Evolutionary conservation across 2,329 filamentous ascomycete genomes (phyloP).

Genomic region (Diaporthe velutina): DNA sequence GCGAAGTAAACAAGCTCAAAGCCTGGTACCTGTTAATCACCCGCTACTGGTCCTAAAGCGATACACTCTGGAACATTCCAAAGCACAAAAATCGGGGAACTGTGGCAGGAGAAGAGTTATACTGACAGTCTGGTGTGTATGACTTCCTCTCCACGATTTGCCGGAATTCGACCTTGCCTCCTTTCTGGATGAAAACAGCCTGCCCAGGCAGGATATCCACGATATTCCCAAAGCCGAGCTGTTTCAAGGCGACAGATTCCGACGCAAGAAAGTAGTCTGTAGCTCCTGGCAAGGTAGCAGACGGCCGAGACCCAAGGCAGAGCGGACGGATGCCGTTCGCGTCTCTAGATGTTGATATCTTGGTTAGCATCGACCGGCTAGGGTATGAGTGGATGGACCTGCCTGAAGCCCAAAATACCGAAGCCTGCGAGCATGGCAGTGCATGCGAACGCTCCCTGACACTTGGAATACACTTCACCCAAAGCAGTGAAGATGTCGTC

Average conservation of each 20-base stretch:
- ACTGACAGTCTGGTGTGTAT: slow-evolving; percentile 78
- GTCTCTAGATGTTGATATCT: slow-evolving; percentile 61
- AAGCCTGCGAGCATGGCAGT: slow-evolving; percentile 89
- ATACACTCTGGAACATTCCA: no score
- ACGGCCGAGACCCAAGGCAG: slow-evolving; percentile 80
- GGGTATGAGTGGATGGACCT: not conserved
- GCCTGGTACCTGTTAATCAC: slow-evolving; percentile 53
- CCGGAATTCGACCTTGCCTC: slow-evolving; percentile 77
- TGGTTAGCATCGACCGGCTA: not conserved
- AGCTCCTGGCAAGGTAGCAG: slow-evolving; percentile 70
- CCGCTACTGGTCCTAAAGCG: no score
- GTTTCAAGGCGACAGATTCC: slow-evolving; percentile 85
- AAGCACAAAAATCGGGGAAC: no score
- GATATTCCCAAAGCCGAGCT: slow-evolving; percentile 84
- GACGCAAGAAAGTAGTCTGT: slow-evolving; percentile 93
- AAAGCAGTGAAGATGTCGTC: slow-evolving; percentile 84
- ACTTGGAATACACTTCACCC: slow-evolving; percentile 79
- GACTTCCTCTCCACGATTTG: slow-evolving; percentile 77
- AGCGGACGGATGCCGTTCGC: slow-evolving; percentile 86
- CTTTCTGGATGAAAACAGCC: slow-evolving; percentile 88
- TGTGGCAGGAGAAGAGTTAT: no score
- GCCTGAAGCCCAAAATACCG: slow-evolving; percentile 78
- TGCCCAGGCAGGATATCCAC: slow-evolving; percentile 85
- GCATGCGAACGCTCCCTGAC: slow-evolving; percentile 84
- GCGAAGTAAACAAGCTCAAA: slow-evolving; percentile 93